Base-by-base conservation (phyloP, 2,329 filamentous ascomycete species). In the Talaromyces verruculosus region DNA sequence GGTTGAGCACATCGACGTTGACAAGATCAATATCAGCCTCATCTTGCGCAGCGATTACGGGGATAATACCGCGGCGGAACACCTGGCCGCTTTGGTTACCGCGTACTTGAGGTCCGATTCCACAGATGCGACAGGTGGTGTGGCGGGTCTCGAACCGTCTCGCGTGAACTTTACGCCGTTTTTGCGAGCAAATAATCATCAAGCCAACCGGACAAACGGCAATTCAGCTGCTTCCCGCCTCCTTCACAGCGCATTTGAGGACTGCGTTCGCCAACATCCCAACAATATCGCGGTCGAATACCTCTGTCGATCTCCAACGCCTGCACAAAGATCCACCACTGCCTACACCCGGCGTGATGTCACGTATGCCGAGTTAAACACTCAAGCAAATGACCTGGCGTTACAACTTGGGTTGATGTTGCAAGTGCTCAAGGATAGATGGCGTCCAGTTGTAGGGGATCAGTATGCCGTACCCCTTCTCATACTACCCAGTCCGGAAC, bases 271-370 rank as follows among this genome's bases (percentile, higher is more conserved):
- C 2, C 53, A 22, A 22, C 53, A 57, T 22, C 53, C 53, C 30
- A 10, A 57, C 53, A 57, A 57, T 57, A 57, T 57, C 22, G 53
- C 53, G 37, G 28, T 57, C 17, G 53, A 57, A 19, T 57, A 57
- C 19, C 53, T 57, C 8, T 57, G 5, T 57, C 53, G 30, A 57
- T 37, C 53, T 39, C 17, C 53, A 57, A 39, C 53, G 10, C 37
- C 53, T 19, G 53, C 30, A 37, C 53, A 57, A 22, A 57, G 53
- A 25, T 15, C 30, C 3, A 19, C 53, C 2, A 57, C 53, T 37
- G 7, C 35, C 11, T 39, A 57, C 39, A 37, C 10, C 53, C 53
- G 53, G 4, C 53, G 53, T 37, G 53, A 57, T 37, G 30, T 57
- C n/a, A 57, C 53, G 2, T 57, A 57, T n/a, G 19, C 53, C 30